These are phyloP conservation scores for Austroboletus eburneus DNA, from an alignment of 768 basidiomycete genomes.

Conservation along the genomic window DNA sequence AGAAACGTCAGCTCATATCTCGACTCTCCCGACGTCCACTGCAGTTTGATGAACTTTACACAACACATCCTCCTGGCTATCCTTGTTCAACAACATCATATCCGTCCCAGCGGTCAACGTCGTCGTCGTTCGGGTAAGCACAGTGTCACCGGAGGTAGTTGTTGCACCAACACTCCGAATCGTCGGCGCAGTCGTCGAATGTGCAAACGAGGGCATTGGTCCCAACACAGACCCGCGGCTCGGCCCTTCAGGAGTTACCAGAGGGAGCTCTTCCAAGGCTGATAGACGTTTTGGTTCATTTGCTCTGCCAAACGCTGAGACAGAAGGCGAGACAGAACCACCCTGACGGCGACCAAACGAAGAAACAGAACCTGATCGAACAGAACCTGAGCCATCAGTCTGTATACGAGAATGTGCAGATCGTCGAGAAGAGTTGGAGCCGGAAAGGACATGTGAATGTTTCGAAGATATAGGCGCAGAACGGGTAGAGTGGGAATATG, in stretches of 20 bases:
- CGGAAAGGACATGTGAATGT: conserved; percentile 39
- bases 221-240: conserved; percentile 29
- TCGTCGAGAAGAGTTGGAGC: conserved; percentile 54
- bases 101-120: conserved; percentile 17
- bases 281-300: conserved; percentile 22
- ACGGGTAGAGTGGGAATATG: conserved; percentile 44
- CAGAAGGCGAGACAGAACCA: conserved; percentile 41
- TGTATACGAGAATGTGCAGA: conserved; percentile 41
- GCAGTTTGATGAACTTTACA: conserved; percentile 12
- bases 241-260: conserved; percentile 4
- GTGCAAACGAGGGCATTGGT: conserved; percentile 32
- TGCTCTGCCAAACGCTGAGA: conserved; percentile 45
- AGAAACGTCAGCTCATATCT: conserved; percentile 2
- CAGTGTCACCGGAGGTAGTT: conserved; percentile 30
- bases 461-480: conserved; percentile 49
- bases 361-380: conserved; percentile 51
- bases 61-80: conserved; percentile 8
- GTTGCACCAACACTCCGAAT: conserved; percentile 31
- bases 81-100: conserved; percentile 4
- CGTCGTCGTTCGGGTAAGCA: conserved; percentile 23
- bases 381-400: conserved; percentile 35
- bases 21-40: conserved; percentile 22
- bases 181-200: conserved; percentile 26
- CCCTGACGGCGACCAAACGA: conserved; percentile 44
- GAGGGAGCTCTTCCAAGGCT: conserved; percentile 19